Conservation (phyloP, 1,284 basidiomycete species). For the Microbotryomycetes sp. region DNA sequence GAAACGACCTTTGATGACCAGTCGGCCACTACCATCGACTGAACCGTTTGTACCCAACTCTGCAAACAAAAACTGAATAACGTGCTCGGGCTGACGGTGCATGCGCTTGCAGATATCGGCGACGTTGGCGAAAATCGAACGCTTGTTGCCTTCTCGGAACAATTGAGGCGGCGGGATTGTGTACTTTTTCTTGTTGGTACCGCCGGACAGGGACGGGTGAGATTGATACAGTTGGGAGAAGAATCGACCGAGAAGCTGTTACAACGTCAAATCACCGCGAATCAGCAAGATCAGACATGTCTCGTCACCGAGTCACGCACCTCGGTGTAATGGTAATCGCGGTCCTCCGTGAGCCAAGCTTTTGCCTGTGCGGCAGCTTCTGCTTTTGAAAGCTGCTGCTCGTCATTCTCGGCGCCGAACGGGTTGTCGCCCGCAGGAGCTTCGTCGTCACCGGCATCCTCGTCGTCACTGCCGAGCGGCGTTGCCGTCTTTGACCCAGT, state of each 20-base stretch:
- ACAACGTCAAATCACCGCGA: not conserved
- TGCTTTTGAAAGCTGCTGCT: constrained; percentile 55
- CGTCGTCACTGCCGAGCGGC: constrained; percentile 37
- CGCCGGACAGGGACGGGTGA: constrained; percentile 71
- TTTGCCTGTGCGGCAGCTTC: constrained; percentile 58
- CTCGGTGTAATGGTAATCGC: constrained; percentile 92
- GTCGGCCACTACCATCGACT: constrained; percentile 82
- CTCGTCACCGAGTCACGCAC: no score
- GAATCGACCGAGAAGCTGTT: constrained; percentile 82
- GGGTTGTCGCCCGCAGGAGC: constrained; percentile 45
- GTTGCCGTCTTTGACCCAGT: constrained; percentile 14
- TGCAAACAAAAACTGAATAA: constrained; percentile 94
- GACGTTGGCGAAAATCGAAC: constrained; percentile 93
- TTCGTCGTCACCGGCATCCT: constrained; percentile 50
- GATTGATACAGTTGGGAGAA: constrained; percentile 86
- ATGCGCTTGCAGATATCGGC: constrained; percentile 97
- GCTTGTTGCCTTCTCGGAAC: constrained; percentile 88
- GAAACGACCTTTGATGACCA: constrained; percentile 97
- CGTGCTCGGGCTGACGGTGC: constrained; percentile 98
- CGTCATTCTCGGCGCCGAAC: constrained; percentile 52
- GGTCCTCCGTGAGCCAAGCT: constrained; percentile 71
- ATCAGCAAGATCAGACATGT: not conserved
- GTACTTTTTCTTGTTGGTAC: constrained; percentile 75
- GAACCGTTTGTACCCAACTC: constrained; percentile 98
- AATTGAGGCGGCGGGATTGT: constrained; percentile 96